Evolutionary conservation across 2,329 filamentous ascomycete species (phyloP).

Genomic region (Penicillium sp.): DNA sequence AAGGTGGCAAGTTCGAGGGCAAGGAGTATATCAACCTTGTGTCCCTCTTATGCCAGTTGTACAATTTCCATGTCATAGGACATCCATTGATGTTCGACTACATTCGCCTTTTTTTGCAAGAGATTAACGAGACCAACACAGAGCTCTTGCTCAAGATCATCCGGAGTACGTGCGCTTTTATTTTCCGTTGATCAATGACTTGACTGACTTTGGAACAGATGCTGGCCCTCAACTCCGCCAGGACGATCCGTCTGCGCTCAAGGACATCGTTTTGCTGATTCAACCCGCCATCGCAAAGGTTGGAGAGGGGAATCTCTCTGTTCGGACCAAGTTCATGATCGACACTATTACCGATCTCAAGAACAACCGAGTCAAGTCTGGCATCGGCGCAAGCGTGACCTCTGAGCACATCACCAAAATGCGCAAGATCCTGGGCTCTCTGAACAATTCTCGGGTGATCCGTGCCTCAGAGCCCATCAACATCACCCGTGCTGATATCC

Average conservation of each 20-base stretch:
- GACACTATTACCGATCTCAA: constrained; percentile 94
- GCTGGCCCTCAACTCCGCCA: constrained; percentile 80
- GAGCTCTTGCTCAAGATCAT: constrained; percentile 85
- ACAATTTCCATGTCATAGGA: constrained; percentile 86
- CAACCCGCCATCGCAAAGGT: constrained; percentile 69
- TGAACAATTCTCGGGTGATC: constrained; percentile 65
- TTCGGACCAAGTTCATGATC: constrained; percentile 95
- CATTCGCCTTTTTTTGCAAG: constrained; percentile 72
- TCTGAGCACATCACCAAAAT: constrained; percentile 84
- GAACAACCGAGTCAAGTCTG: constrained; percentile 85
- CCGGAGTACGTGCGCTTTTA: constrained; percentile 52
- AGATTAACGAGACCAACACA: constrained; percentile 81
- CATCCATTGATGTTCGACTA: constrained; percentile 88
- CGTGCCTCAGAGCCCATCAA: constrained; percentile 80
- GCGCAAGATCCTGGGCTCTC: constrained; percentile 79
- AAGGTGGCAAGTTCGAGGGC: constrained; percentile 40
- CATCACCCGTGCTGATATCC: constrained; percentile 79
- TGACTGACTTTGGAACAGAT: constrained; percentile 40
- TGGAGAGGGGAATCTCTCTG: constrained; percentile 72
- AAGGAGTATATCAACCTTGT: constrained; percentile 77
- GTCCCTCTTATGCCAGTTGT: constrained; percentile 80
- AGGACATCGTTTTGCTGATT: constrained; percentile 81
- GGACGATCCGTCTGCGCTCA: constrained; percentile 84
- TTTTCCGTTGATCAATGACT: not conserved
- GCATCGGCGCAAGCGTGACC: constrained; percentile 68